phyloP scores from a whole-genome alignment of 768 basidiomycete genomes.

The Suillus weaverae region DNA sequence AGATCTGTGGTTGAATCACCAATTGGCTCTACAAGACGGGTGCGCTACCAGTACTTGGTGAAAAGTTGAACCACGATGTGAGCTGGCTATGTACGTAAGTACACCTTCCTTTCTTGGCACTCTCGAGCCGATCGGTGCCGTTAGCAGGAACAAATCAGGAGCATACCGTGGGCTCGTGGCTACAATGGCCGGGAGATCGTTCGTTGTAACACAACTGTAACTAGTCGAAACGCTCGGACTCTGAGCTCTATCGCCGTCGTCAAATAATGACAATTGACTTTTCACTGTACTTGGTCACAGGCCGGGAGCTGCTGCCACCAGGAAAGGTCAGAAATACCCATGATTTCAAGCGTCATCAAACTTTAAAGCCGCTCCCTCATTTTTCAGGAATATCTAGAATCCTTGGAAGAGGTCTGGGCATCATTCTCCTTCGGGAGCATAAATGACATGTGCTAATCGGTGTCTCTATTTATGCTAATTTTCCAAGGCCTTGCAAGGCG shows the following conservation, averaged over 20 bases:
- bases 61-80: no score
- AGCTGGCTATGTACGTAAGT: no score
- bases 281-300: slow-evolving; percentile 87
- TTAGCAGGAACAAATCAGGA: background rate
- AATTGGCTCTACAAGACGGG: no score
- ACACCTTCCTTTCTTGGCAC: background rate
- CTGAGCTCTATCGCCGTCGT: background rate
- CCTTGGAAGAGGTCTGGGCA: slow-evolving; percentile 65
- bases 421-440: background rate
- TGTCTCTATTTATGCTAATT: background rate
- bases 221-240: background rate
- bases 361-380: slow-evolving; percentile 8
- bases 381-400: slow-evolving; percentile 63
- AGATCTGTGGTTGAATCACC: background rate
- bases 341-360: background rate
- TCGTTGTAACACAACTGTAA: background rate
- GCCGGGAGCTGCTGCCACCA: slow-evolving; percentile 70
- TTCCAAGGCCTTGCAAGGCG: slow-evolving; percentile 73
- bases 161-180: background rate
- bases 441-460: background rate
- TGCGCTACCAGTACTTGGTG: no score
- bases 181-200: background rate
- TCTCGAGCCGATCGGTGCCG: background rate
- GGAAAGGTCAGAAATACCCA: slow-evolving; percentile 55
- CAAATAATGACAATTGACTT: slow-evolving; percentile 45